Evolutionary conservation across 73 alveolate species (phyloP).

Genomic region (Paramecium pentaurelia): DNA sequence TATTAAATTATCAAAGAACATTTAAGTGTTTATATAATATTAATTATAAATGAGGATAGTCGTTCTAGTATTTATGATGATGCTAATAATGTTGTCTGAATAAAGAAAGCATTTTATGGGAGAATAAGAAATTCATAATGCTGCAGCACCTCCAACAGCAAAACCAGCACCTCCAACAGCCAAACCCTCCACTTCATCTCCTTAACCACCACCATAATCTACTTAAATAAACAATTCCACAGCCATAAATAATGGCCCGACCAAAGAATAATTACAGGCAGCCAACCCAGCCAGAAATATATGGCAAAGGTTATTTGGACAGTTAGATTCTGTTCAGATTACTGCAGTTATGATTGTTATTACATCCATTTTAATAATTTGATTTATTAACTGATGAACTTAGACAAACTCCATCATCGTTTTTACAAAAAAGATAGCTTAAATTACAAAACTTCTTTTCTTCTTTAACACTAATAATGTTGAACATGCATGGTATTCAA

Average conservation of each 20-base stretch:
- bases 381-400: neutral
- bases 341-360: neutral
- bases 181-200: neutral
- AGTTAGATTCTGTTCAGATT: neutral
- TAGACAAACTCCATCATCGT: neutral
- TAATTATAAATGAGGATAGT: neutral
- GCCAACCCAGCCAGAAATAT: neutral
- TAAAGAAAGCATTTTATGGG: neutral
- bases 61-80: neutral
- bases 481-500: too few species aligned
- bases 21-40: neutral
- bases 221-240: neutral
- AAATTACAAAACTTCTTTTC: slow-evolving; percentile 89
- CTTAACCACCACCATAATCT: neutral
- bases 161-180: neutral
- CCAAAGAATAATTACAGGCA: neutral
- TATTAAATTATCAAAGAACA: neutral
- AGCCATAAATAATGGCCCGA: neutral
- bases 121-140: neutral
- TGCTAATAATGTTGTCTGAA: neutral
- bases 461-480: slow-evolving; percentile 77
- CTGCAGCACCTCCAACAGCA: neutral
- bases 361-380: neutral
- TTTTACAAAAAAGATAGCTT: slow-evolving; percentile 72
- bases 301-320: neutral